Evolutionary conservation across 1,284 basidiomycete species (phyloP).

Genomic region (Austropuccinia psidii): DNA sequence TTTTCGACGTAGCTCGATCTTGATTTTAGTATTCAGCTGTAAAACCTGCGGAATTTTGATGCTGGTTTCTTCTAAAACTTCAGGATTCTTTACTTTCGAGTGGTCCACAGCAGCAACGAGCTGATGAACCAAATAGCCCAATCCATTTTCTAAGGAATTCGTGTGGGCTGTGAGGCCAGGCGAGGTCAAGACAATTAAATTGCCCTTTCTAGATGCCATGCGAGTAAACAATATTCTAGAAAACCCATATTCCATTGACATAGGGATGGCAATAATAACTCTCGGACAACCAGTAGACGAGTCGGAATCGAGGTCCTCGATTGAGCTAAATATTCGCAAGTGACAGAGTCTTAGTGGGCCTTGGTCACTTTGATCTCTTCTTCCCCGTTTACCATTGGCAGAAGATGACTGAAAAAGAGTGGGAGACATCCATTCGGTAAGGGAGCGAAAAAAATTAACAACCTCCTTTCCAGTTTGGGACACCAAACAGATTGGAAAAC

Average conservation of each 20-base stretch:
- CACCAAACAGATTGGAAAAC: constrained; percentile 79
- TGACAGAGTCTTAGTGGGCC: constrained; percentile 51
- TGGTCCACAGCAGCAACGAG: constrained; percentile 65
- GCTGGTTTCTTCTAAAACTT: too few species aligned
- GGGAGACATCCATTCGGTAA: constrained; percentile 98
- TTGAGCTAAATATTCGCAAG: constrained; percentile 77
- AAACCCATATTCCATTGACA: constrained; percentile 83
- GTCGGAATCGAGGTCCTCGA: constrained; percentile 68
- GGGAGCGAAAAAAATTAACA: constrained; percentile 84
- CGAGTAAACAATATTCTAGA: constrained; percentile 75
- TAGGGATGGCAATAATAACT: constrained; percentile 84
- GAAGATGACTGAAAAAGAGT: constrained; percentile 10
- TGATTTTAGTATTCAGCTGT: constrained; percentile 55
- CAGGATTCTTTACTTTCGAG: constrained; percentile 41
- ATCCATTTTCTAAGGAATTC: constrained; percentile 55
- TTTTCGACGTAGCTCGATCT: constrained; percentile 75
- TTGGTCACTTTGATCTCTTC: constrained; percentile 5
- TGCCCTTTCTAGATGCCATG: constrained; percentile 70
- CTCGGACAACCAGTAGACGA: constrained; percentile 67
- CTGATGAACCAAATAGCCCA: constrained; percentile 66
- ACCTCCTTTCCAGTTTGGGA: constrained; percentile 86
- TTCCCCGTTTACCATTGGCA: constrained; percentile 2
- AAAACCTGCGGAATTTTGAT: too few species aligned
- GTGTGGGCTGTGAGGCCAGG: constrained; percentile 44
- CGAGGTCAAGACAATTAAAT: constrained; percentile 73